Evolutionary conservation across 768 basidiomycete species (phyloP).

Genomic region (Termitomyces sp.): DNA sequence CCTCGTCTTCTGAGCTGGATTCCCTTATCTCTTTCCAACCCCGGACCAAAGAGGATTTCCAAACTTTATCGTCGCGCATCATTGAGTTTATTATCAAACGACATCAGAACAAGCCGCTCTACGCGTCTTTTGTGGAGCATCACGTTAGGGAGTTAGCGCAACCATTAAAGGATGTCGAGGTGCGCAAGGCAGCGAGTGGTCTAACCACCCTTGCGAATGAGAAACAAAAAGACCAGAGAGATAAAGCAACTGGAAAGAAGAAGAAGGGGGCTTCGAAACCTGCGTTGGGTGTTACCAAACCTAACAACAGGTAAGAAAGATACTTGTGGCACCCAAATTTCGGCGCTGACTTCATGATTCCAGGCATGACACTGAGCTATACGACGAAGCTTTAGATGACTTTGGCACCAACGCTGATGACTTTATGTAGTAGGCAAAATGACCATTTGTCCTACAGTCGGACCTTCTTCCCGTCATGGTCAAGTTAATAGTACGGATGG

Average conservation of each 20-base stretch:
- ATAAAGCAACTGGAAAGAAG: constrained; percentile 87
- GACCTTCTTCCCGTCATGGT: neutral
- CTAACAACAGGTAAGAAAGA: constrained; percentile 55
- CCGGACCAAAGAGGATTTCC: constrained; percentile 87
- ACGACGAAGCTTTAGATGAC: constrained; percentile 91
- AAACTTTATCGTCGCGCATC: constrained; percentile 67
- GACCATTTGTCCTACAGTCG: neutral
- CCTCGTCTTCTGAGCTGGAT: constrained; percentile 67
- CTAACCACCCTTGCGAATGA: constrained; percentile 90
- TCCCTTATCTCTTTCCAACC: constrained; percentile 75
- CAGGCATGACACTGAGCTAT: constrained; percentile 75
- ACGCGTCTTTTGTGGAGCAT: constrained; percentile 79
- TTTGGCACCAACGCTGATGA: constrained; percentile 73
- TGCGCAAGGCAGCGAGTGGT: constrained; percentile 81
- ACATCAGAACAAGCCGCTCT: constrained; percentile 82
- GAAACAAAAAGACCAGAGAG: constrained; percentile 89
- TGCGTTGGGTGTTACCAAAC: constrained; percentile 68
- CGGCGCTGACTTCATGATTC: constrained; percentile 3
- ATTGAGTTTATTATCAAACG: constrained; percentile 72
- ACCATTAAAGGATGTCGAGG: constrained; percentile 86
- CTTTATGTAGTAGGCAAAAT: constrained; percentile 71
- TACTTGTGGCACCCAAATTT: neutral
- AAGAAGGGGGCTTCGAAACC: constrained; percentile 79
- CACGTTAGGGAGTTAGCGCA: constrained; percentile 72
- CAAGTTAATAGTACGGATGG: constrained; percentile 1